Conservation (phyloP, 169 alveolate genomes). For the Babesia microti region DNA sequence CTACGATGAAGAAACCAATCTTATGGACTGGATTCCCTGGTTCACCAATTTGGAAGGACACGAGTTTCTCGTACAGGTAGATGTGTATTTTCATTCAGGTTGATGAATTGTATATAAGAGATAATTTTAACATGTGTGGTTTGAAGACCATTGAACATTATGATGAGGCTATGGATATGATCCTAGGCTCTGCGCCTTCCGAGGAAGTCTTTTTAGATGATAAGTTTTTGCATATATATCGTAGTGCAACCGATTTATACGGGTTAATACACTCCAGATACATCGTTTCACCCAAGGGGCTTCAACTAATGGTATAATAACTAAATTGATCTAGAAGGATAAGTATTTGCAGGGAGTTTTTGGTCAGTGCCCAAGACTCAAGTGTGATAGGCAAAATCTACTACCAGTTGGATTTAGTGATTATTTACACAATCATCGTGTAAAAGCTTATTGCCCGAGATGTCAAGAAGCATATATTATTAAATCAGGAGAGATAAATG, state of each 20-base stretch:
- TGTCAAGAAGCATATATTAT: slow-evolving; percentile 85
- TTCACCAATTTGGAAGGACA: slow-evolving; percentile 46
- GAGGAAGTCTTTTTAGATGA: slow-evolving; percentile 63
- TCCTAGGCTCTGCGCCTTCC: slow-evolving; percentile 61
- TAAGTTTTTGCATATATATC: slow-evolving; percentile 29
- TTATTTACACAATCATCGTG: slow-evolving; percentile 80
- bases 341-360: slow-evolving; percentile 87
- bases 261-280: slow-evolving; percentile 89
- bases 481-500: slow-evolving; percentile 56
- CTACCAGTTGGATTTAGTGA: slow-evolving; percentile 91
- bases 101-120: slow-evolving; percentile 53
- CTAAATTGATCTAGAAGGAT: slow-evolving; percentile 74
- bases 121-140: slow-evolving; percentile 55
- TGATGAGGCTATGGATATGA: slow-evolving; percentile 52
- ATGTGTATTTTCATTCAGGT: slow-evolving; percentile 20
- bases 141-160: slow-evolving; percentile 48
- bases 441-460: slow-evolving; percentile 88
- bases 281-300: slow-evolving; percentile 83
- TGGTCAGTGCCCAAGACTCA: slow-evolving; percentile 94
- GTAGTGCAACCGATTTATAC: slow-evolving; percentile 79
- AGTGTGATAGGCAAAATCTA: slow-evolving; percentile 85
- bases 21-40: slow-evolving; percentile 52
- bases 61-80: slow-evolving; percentile 37
- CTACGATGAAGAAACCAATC: no score
- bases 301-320: slow-evolving; percentile 59